Conservation (phyloP, 495 filamentous ascomycete genomes). For the Collariella sp. region DNA sequence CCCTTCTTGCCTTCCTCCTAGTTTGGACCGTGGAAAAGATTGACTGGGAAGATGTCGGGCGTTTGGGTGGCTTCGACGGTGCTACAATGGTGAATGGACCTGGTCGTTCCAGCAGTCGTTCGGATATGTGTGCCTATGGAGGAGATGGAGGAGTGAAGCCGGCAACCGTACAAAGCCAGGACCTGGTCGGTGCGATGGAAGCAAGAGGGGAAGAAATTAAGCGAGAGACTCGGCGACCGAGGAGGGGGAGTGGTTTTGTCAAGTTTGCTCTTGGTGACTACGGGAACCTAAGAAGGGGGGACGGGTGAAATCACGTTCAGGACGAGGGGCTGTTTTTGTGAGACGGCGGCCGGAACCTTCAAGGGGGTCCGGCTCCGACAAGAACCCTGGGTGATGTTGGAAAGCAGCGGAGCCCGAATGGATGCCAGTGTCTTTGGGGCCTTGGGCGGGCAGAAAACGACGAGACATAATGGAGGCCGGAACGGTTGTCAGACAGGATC, state of each 20-base stretch:
- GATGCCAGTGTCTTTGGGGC: too few relatives aligned
- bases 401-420: conserved; percentile 9
- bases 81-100: not conserved
- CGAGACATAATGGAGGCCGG: conserved; percentile 17
- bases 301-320: conserved; percentile 13
- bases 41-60: not conserved
- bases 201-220: not conserved
- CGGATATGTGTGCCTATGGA: not conserved
- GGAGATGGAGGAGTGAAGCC: not conserved
- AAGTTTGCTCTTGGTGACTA: too few relatives aligned
- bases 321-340: conserved; percentile 17
- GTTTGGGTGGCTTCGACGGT: not conserved
- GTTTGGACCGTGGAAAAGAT: not conserved
- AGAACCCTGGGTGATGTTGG: not conserved
- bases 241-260: not conserved
- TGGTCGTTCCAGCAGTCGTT: not conserved
- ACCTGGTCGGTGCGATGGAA: not conserved
- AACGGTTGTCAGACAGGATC: too few relatives aligned
- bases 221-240: not conserved
- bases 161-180: not conserved
- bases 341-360: conserved; percentile 19
- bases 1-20: not conserved
- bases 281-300: conserved; percentile 7
- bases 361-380: conserved; percentile 1
- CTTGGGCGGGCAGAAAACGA: conserved; percentile 9